A percentile compares a stretch with the other conserved stretches of the same genome.
These are phyloP conservation scores for Colletotrichum sp. DNA, from an alignment of 2,329 filamentous ascomycete genomes.

Conservation along the genomic window DNA sequence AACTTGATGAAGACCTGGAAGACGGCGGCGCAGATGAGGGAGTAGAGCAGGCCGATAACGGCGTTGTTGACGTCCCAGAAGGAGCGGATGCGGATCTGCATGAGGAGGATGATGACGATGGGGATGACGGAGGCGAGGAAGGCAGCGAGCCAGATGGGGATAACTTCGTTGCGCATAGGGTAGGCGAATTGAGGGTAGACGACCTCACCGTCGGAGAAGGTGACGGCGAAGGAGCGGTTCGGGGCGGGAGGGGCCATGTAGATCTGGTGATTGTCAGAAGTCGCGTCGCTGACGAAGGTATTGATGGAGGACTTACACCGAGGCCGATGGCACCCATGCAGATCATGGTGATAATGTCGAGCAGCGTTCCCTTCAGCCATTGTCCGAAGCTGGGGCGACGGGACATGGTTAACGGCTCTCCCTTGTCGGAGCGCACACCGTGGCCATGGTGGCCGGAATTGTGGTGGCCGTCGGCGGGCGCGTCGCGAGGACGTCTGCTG, in stretches of 20 bases:
- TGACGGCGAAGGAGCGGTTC: slow-evolving; percentile 72
- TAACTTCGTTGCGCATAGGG: slow-evolving; percentile 71
- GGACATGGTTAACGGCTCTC: slow-evolving; percentile 46
- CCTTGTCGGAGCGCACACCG: background rate
- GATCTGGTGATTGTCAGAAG: slow-evolving; percentile 42
- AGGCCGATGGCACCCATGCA: slow-evolving; percentile 70
- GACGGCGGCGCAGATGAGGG: slow-evolving; percentile 72
- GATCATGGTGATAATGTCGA: slow-evolving; percentile 72
- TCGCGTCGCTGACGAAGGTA: background rate
- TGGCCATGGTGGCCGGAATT: background rate
- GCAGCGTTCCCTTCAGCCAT: slow-evolving; percentile 71
- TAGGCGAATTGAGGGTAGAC: slow-evolving; percentile 76
- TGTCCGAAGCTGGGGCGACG: slow-evolving; percentile 67
- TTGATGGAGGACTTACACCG: slow-evolving; percentile 52
- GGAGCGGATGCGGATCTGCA: slow-evolving; percentile 71
- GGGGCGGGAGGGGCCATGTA: slow-evolving; percentile 71
- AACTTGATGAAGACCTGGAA: slow-evolving; percentile 81
- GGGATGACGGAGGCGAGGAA: slow-evolving; percentile 69
- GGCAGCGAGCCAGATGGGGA: slow-evolving; percentile 75
- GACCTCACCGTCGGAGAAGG: slow-evolving; percentile 69
- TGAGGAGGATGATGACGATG: slow-evolving; percentile 66
- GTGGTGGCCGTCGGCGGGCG: background rate
- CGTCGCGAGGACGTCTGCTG: background rate
- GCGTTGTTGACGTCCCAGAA: slow-evolving; percentile 78
- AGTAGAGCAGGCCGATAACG: slow-evolving; percentile 71